A percentile compares a stretch with the other conserved stretches of the same genome.
These are phyloP conservation scores for Cladophialophora carrionii DNA, from an alignment of 2,329 filamentous ascomycete species.

Conservation along the genomic window DNA sequence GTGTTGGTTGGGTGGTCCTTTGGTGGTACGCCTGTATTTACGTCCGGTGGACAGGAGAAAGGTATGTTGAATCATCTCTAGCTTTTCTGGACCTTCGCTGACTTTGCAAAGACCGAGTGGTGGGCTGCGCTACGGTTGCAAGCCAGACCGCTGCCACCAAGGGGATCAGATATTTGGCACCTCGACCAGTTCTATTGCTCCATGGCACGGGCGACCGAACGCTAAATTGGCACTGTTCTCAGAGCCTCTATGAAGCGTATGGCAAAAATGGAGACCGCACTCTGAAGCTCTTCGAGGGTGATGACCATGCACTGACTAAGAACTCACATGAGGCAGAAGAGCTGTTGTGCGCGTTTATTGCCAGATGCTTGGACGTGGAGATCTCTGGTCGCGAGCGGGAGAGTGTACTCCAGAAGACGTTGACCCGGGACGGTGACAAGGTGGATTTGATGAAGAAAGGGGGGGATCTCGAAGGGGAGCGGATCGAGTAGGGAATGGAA, in stretches of 20 bases:
- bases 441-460: conserved; percentile 43
- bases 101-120: conserved; percentile 37
- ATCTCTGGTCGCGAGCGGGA: conserved; percentile 23
- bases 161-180: conserved; percentile 16
- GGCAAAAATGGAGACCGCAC: conserved; percentile 41
- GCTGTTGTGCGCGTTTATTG: conserved; percentile 48
- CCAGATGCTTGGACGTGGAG: conserved; percentile 37
- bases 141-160: conserved; percentile 46
- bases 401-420: conserved; percentile 33
- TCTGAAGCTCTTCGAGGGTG: conserved; percentile 48
- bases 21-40: conserved; percentile 47
- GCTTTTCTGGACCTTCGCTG: neutral
- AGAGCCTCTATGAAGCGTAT: conserved; percentile 46
- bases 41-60: conserved; percentile 30
- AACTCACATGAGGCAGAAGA: conserved; percentile 47
- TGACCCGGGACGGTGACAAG: conserved; percentile 37
- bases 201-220: conserved; percentile 48
- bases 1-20: conserved; percentile 52
- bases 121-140: conserved; percentile 48
- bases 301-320: conserved; percentile 49
- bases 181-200: conserved; percentile 44
- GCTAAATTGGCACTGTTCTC: conserved; percentile 43
- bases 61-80: conserved; percentile 1
- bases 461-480: conserved; percentile 46
- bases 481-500: conserved; percentile 19